Conservation (phyloP, 2,329 filamentous ascomycete species). For the Alternaria gaisen region DNA sequence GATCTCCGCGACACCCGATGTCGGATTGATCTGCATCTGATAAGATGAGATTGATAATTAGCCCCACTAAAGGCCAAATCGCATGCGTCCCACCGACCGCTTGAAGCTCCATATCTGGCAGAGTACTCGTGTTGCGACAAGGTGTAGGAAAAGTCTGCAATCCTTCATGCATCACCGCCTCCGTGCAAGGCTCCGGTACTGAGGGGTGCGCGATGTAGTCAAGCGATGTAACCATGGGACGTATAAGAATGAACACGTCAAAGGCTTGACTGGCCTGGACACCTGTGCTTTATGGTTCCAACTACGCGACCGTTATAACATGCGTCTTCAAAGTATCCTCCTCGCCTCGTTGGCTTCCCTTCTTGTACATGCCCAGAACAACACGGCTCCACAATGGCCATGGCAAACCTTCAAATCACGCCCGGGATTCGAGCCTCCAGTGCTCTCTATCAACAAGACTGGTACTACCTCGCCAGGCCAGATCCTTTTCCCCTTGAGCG, state of each 20-base stretch:
- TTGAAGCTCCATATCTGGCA: neutral
- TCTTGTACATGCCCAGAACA: neutral
- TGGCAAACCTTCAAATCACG: slow-evolving; percentile 19
- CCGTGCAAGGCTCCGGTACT: neutral
- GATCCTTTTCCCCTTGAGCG: slow-evolving; percentile 14
- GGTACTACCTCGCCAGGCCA: slow-evolving; percentile 6
- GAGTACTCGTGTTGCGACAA: slow-evolving; percentile 2
- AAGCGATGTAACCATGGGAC: neutral
- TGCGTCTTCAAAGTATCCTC: neutral
- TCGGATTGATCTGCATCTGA: slow-evolving; percentile 7
- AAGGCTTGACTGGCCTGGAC: neutral
- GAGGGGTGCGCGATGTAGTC: neutral
- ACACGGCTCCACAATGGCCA: slow-evolving; percentile 9
- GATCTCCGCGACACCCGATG: slow-evolving; percentile 4
- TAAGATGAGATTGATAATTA: slow-evolving; percentile 7
- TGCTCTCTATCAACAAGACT: slow-evolving; percentile 12
- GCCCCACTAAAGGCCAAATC: neutral
- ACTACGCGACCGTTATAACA: neutral
- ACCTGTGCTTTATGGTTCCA: neutral
- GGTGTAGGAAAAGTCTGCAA: slow-evolving; percentile 4
- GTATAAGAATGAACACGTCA: neutral
- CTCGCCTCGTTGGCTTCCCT: neutral
- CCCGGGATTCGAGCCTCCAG: slow-evolving; percentile 13
- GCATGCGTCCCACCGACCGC: neutral
- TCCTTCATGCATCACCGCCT: neutral